Percentiles rank a stretch among this genome's conserved stretches.
Evolutionary conservation across 108 stramenopile genomes (phyloP).

Genomic region (Conticribra guillardii): DNA sequence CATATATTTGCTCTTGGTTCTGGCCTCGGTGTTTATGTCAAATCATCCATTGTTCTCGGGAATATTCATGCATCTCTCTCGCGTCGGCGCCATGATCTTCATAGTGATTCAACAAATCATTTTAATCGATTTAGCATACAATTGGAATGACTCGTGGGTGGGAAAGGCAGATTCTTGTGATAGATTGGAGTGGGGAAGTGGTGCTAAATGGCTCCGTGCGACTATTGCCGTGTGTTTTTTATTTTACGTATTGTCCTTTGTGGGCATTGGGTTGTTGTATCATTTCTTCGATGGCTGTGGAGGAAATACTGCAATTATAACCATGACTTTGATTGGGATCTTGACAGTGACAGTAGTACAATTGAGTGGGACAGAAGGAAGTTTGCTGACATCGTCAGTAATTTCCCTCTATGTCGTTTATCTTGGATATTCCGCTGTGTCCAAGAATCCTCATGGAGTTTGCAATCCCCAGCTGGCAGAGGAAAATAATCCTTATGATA

Average conservation of each 20-base stretch:
- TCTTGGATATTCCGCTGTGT: slow-evolving; percentile 86
- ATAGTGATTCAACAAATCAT: slow-evolving; percentile 82
- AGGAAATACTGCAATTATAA: slow-evolving; percentile 79
- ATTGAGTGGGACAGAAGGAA: slow-evolving; percentile 77
- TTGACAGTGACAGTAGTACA: slow-evolving; percentile 72
- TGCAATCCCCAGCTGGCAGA: slow-evolving; percentile 88
- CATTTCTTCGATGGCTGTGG: slow-evolving; percentile 77
- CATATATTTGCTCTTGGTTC: slow-evolving; percentile 63
- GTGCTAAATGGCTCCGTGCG: slow-evolving; percentile 68
- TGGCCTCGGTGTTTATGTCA: slow-evolving; percentile 64
- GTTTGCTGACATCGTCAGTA: slow-evolving; percentile 84
- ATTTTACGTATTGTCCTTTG: slow-evolving; percentile 61
- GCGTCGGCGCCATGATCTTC: slow-evolving; percentile 72
- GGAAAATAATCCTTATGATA: slow-evolving; percentile 72
- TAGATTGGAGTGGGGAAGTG: slow-evolving; percentile 71
- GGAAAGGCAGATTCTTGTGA: slow-evolving; percentile 76
- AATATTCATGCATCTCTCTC: slow-evolving; percentile 68
- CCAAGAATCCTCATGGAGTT: slow-evolving; percentile 71
- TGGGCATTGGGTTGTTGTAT: slow-evolving; percentile 81
- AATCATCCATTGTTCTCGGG: slow-evolving; percentile 63
- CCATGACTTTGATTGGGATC: slow-evolving; percentile 81
- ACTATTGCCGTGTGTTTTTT: slow-evolving; percentile 66
- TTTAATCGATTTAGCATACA: slow-evolving; percentile 87
- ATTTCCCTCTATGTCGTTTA: slow-evolving; percentile 86
- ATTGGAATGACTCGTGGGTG: slow-evolving; percentile 88